Conservation (phyloP, 768 basidiomycete genomes). For the Pleurotus djamor region DNA sequence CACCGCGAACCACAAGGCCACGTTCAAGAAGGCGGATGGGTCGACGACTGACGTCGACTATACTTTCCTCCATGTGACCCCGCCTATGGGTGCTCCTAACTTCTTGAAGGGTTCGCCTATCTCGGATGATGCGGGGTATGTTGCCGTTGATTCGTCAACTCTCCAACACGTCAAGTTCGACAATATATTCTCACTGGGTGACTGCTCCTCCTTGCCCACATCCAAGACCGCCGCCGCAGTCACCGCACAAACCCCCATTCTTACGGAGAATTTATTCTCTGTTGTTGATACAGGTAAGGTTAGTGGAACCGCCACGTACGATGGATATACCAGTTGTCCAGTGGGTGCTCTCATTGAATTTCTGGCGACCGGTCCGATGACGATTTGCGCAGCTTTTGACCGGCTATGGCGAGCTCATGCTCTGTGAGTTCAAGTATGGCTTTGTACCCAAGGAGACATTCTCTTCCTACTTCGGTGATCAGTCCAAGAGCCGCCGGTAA, state of each 20-base stretch:
- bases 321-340: constrained; percentile 89
- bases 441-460: constrained; percentile 88
- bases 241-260: constrained; percentile 86
- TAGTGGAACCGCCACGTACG: constrained; percentile 61
- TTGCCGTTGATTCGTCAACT: constrained; percentile 78
- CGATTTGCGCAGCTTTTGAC: constrained; percentile 57
- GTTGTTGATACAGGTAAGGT: constrained; percentile 72
- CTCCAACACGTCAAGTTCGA: constrained; percentile 77
- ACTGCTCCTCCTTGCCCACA: constrained; percentile 88
- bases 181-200: constrained; percentile 92
- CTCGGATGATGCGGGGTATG: constrained; percentile 85
- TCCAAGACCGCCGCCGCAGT: constrained; percentile 97
- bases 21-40: constrained; percentile 79
- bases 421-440: constrained; percentile 95
- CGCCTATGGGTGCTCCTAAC: constrained; percentile 90
- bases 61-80: constrained; percentile 80
- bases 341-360: constrained; percentile 32
- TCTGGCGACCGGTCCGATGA: constrained; percentile 3
- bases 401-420: constrained; percentile 78
- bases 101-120: constrained; percentile 77
- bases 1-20: constrained; percentile 68
- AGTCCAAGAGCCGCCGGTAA: constrained; percentile 72
- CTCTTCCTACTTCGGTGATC: constrained; percentile 56
- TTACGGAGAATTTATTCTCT: constrained; percentile 84
- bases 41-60: constrained; percentile 72